phyloP scores from a whole-genome alignment of 106 monocot genomes.

The Dendrobium nobile region DNA sequence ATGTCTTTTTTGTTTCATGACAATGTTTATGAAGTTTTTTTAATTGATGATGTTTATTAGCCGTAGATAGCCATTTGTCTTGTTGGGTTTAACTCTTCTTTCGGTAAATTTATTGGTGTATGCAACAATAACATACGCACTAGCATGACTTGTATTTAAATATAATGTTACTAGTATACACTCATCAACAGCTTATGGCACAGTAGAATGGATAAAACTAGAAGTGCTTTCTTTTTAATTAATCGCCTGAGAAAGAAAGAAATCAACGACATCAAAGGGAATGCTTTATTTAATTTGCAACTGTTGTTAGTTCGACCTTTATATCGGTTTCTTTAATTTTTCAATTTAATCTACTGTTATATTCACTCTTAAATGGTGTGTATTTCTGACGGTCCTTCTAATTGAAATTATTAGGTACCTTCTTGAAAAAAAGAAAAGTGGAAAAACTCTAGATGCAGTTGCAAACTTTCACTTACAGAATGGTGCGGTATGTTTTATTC shows the following conservation, averaged over 20 bases:
- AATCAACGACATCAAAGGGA: too few species aligned
- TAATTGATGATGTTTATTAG: neutral
- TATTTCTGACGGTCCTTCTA: neutral
- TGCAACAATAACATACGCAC: neutral
- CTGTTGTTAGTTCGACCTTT: neutral
- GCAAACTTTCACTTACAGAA: conserved; percentile 93
- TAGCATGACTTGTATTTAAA: neutral
- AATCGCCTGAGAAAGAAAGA: neutral
- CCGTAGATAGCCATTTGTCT: neutral
- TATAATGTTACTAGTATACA: neutral
- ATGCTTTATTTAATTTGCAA: neutral
- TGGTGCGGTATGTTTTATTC: conserved; percentile 64
- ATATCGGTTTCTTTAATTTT: neutral
- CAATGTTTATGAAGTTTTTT: neutral
- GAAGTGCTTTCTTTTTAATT: neutral
- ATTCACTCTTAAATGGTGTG: neutral
- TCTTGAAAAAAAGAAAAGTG: conserved; percentile 69
- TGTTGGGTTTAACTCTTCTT: neutral
- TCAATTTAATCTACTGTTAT: conserved; percentile 1
- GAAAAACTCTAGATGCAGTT: conserved; percentile 78
- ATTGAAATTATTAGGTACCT: conserved; percentile 47
- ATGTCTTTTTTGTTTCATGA: neutral
- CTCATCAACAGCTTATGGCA: neutral
- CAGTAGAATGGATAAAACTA: neutral
- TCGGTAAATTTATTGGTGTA: neutral